A percentile compares a stretch with the other conserved stretches of the same genome.
Conservation (phyloP, 2,329 filamentous ascomycete genomes). For the Cadophora malorum region DNA sequence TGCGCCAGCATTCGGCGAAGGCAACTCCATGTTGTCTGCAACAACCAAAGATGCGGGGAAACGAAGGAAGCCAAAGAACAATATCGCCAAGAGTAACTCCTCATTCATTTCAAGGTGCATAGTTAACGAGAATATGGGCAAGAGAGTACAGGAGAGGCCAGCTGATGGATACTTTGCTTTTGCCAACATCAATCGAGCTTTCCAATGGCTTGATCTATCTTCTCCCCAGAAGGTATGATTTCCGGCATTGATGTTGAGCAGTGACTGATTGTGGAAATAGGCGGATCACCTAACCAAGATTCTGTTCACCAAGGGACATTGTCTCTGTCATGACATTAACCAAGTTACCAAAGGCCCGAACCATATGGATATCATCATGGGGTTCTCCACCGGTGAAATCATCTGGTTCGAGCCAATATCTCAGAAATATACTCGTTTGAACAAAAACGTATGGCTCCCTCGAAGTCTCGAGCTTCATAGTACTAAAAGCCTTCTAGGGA, state of each 20-base stretch:
- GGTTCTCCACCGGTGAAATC: slow-evolving; percentile 94
- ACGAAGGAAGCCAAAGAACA: slow-evolving; percentile 94
- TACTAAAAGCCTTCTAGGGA: slow-evolving; percentile 59
- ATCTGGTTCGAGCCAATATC: slow-evolving; percentile 99
- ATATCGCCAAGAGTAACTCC: slow-evolving; percentile 97
- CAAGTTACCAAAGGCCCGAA: slow-evolving; percentile 75
- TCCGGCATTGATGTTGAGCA: background rate
- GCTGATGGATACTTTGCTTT: slow-evolving; percentile 86
- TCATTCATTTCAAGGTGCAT: slow-evolving; percentile 98
- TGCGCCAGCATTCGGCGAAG: slow-evolving; percentile 81
- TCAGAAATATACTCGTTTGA: slow-evolving; percentile 92
- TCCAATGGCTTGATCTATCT: slow-evolving; percentile 93
- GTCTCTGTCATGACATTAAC: slow-evolving; percentile 93
- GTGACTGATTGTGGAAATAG: slow-evolving; percentile 51
- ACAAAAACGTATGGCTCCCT: slow-evolving; percentile 78
- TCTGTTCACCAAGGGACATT: slow-evolving; percentile 94
- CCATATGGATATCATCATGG: slow-evolving; percentile 92
- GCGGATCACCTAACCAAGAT: slow-evolving; percentile 95
- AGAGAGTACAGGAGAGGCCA: slow-evolving; percentile 79
- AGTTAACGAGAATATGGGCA: slow-evolving; percentile 80
- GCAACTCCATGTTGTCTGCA: slow-evolving; percentile 74
- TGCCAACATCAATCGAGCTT: slow-evolving; percentile 92
- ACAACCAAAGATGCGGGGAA: slow-evolving; percentile 77
- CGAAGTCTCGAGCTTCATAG: background rate
- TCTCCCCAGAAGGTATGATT: slow-evolving; percentile 67